Evolutionary conservation across 1,139 yeast genomes (phyloP), one percentile per base, ranked within the genome.

Genomic region (Hyphopichia khmerensis): DNA sequence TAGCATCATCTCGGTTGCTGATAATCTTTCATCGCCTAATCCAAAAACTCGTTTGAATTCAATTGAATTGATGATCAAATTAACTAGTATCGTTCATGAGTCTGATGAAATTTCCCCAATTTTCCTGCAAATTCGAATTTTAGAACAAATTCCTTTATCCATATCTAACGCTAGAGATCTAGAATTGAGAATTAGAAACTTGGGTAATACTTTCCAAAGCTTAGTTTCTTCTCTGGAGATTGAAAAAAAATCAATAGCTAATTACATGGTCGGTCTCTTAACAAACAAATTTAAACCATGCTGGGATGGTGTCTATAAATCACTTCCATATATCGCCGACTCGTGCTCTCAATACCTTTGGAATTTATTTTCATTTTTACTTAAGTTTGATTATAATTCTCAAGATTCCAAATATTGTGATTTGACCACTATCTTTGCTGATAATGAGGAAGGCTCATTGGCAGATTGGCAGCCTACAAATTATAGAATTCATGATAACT

Each of bases 221-320:
- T 48, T 65, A 9, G 69, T 69, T 1, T 50, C 68, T 1, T 66
- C 75, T 10, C 50, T 59, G 0, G 47, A 47, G 1, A 46, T 68
- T 4, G 65, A 71, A 14, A 72, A 75, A 33, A 53, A 55, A 14
- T 62, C 79, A 6, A 71, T 85, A 23, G 69, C 83, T 15, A 72
- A 77, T 31, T 87, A 75, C 57, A 48, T 85, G 41, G 80, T 89
- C 59, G 98, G 97, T 23, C 70, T 87, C 48, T 65, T 91, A 39
- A 75, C 90, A 1, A 82, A 83, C 38, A 79, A 80, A 47, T 90
- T 93, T 54, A 87, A 89, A 47, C 99, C 99, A 1, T 74, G 85
- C 24, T 89, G 96, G 96, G 77, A 79, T 17, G 87, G 87, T 4
- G 84, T 87, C 2, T 68, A 74, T 43, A 93, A 84, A 47, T 74